Percentiles rank a stretch among this genome's conserved stretches.
Evolutionary conservation across 1,284 basidiomycete species (phyloP).

Genomic region (Boletus holoroseus): DNA sequence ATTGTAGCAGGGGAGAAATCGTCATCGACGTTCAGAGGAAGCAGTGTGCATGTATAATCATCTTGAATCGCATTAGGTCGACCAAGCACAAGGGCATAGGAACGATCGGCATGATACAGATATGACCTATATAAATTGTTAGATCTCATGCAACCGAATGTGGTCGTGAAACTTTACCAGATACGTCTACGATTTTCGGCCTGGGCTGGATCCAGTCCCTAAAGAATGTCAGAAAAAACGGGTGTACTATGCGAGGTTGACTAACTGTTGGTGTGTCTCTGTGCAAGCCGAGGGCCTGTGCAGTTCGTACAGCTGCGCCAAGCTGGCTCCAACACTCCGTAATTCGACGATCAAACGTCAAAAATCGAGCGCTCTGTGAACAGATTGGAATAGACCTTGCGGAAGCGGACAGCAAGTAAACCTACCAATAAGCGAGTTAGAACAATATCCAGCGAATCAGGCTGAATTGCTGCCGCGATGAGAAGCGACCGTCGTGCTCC

Average conservation of each 20-base stretch:
- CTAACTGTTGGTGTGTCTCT: conserved; percentile 84
- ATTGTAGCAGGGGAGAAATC: conserved; percentile 43
- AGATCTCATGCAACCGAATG: conserved; percentile 6
- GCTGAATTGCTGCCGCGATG: conserved; percentile 85
- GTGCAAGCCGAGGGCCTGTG: conserved; percentile 90
- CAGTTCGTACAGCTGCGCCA: conserved; percentile 87
- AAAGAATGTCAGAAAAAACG: conserved; percentile 12
- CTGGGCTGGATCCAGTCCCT: conserved; percentile 73
- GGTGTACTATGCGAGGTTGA: conserved; percentile 8
- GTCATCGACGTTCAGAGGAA: conserved; percentile 82
- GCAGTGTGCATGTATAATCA: conserved; percentile 76
- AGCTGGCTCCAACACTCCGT: conserved; percentile 95
- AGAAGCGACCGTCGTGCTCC: conserved; percentile 79
- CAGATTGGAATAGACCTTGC: conserved; percentile 12
- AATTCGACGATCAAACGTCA: conserved; percentile 83
- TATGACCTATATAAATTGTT: conserved; percentile 59
- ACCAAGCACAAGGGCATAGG: conserved; percentile 87
- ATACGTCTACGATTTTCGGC: conserved; percentile 88
- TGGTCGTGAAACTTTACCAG: conserved; percentile 50
- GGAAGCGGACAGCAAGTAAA: background rate
- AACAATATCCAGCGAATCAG: conserved; percentile 87
- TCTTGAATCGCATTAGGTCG: conserved; percentile 86
- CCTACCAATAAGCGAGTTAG: conserved; percentile 78
- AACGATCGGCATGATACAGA: conserved; percentile 88
- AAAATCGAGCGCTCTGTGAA: conserved; percentile 77